These are phyloP conservation scores for Ophiocordyceps sinensis DNA, from an alignment of 2,329 filamentous ascomycete genomes.

Conservation along the genomic window DNA sequence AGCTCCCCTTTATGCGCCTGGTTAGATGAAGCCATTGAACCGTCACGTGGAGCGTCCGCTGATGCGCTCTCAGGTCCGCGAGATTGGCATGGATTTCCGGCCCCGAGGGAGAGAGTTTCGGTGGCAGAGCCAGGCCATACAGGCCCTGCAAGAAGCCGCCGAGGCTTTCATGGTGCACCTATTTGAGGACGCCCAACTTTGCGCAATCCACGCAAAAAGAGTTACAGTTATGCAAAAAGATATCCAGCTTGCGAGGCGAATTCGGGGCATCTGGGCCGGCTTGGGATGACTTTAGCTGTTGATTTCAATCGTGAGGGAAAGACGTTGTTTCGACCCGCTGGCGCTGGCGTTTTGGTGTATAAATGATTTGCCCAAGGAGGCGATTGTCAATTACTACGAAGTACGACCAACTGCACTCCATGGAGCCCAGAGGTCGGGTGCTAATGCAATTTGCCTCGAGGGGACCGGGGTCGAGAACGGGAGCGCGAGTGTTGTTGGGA, in stretches of 20 bases:
- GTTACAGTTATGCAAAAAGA: conserved; percentile 98
- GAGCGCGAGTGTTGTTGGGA: no score
- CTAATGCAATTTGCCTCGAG: no score
- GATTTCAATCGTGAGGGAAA: no score
- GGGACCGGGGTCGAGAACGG: no score
- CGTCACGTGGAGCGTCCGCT: neutral
- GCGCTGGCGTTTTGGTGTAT: no score
- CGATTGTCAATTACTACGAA: no score
- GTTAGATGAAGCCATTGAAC: conserved; percentile 24
- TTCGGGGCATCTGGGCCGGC: conserved; percentile 65
- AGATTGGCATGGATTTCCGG: conserved; percentile 54
- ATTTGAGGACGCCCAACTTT: conserved; percentile 75
- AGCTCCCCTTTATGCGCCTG: conserved; percentile 66
- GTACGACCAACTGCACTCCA: no score
- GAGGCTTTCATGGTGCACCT: conserved; percentile 92
- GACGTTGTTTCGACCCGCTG: no score
- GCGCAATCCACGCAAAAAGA: conserved; percentile 90
- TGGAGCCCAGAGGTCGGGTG: no score
- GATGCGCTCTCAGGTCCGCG: conserved; percentile 27
- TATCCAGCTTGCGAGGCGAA: conserved; percentile 77
- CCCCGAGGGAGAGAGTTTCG: conserved; percentile 56
- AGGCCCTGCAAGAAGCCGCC: conserved; percentile 86
- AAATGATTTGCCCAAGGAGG: no score
- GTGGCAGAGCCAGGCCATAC: conserved; percentile 93
- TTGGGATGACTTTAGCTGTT: conserved; percentile 23